These are phyloP conservation scores for Peniophora sp. DNA, from an alignment of 1,284 basidiomycete species.

Conservation along the genomic window DNA sequence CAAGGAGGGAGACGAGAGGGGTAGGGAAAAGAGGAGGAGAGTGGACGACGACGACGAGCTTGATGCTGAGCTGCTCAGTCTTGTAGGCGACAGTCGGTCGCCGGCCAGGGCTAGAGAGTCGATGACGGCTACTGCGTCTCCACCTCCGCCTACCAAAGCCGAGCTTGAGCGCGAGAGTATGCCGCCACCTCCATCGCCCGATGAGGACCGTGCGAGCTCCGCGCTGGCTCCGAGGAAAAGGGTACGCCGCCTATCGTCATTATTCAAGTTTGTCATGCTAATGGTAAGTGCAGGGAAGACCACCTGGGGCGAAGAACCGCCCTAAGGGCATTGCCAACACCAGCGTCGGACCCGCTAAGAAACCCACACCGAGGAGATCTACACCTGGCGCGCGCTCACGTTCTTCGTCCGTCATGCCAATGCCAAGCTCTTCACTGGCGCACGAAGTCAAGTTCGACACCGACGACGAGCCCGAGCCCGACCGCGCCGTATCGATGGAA, in stretches of 20 bases:
- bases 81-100: conserved; percentile 41
- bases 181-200: conserved; percentile 37
- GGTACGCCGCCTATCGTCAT: conserved; percentile 20
- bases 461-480: too few species aligned
- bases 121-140: conserved; percentile 1
- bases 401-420: conserved; percentile 62
- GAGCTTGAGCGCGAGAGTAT: conserved; percentile 44
- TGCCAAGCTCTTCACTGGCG: conserved; percentile 18
- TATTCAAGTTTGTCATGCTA: neutral
- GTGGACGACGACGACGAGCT: neutral
- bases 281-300: neutral
- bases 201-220: neutral
- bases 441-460: neutral
- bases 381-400: conserved; percentile 42
- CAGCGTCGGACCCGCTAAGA: conserved; percentile 8
- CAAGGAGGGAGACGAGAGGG: too few species aligned
- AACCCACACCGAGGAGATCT: conserved; percentile 18
- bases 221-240: conserved; percentile 29
- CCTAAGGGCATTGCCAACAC: conserved; percentile 9
- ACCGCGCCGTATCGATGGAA: too few species aligned
- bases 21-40: too few species aligned
- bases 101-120: neutral
- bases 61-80: conserved; percentile 48
- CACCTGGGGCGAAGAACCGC: neutral
- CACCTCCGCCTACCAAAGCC: conserved; percentile 8